These are phyloP conservation scores for Eucalyptus sp. DNA, from an alignment of 345 rosid genomes.

Conservation along the genomic window DNA sequence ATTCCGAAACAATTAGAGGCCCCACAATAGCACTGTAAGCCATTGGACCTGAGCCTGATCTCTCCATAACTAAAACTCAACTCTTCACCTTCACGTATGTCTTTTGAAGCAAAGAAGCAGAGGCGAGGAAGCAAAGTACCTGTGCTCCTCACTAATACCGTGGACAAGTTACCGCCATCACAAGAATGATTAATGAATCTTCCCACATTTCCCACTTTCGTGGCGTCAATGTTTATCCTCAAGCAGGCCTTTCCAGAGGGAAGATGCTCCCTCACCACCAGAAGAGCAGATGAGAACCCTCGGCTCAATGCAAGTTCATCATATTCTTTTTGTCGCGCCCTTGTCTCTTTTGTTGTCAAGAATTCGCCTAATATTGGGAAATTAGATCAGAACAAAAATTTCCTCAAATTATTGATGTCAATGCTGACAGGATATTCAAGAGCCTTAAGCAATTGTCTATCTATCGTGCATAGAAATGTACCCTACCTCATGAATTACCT, in stretches of 20 bases:
- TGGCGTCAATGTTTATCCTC: conserved; percentile 81
- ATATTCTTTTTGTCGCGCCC: conserved; percentile 48
- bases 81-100: conserved; percentile 51
- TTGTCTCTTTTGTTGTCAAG: conserved; percentile 61
- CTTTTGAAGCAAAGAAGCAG: conserved; percentile 75
- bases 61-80: conserved; percentile 82
- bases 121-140: conserved; percentile 60
- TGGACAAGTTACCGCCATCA: conserved; percentile 69
- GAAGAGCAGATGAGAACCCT: conserved; percentile 50
- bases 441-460: neutral
- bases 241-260: conserved; percentile 81
- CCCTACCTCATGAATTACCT: neutral
- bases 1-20: conserved; percentile 55
- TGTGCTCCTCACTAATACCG: conserved; percentile 44
- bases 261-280: conserved; percentile 88
- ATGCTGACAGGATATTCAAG: neutral
- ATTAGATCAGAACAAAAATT: neutral
- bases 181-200: conserved; percentile 91
- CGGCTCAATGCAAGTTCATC: conserved; percentile 37
- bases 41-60: conserved; percentile 23
- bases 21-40: conserved; percentile 61
- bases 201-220: conserved; percentile 60
- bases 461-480: neutral
- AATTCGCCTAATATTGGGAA: conserved; percentile 48
- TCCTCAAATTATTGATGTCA: neutral